Base-by-base conservation (phyloP, 371 early-diverging fungal genomes). In the Batrachochytrium dendrobatidis region DNA sequence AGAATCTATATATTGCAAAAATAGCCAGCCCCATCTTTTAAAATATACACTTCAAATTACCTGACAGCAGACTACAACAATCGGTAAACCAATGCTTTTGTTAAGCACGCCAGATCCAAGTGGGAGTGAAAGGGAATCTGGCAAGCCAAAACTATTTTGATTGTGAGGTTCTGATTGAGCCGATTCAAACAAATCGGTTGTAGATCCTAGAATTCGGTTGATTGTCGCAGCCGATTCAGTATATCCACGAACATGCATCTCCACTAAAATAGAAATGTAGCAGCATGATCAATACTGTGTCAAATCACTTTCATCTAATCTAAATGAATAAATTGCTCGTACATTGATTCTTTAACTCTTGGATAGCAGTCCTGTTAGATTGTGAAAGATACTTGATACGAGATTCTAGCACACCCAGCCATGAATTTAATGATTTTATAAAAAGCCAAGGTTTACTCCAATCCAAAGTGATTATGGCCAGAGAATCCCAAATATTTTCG, bases 401-500 rank as follows among this genome's bases (percentile, higher is more conserved):
- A n/a, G 68, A 66, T 55, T 85, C 79, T 35, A 95, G 73, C 24
- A 92, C 81, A 46, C 76, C 64, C 48, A 90, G 71, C 93, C 94
- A 94, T 54, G 85, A 75, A 60, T 89, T 82, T 57, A 94, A 74
- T 28, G 84, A 77, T 56, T 87, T 84, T 64, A 94, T 65, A 69
- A 94, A 94, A 35, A 70, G 74, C 92, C 93, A 93, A 20, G 96
- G 96, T 68, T 80, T 79, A 33, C 86, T 79, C 96, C 96, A 96
- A 69, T 94, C 95, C 54, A 96, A 72, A 35, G 86, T 85, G 45
- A 95, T 76, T 12, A 93, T 72, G 1, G 87, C 86, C 12, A 84
- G 73, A 1, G 87, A 73, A 66, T 85, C 83, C 0, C 78, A 64
- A 39, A 90, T 68, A 7, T 86, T 81, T 28, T 82, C 76, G 22